phyloP scores from a whole-genome alignment of 768 basidiomycete species.

The Suillus occidentalis region DNA sequence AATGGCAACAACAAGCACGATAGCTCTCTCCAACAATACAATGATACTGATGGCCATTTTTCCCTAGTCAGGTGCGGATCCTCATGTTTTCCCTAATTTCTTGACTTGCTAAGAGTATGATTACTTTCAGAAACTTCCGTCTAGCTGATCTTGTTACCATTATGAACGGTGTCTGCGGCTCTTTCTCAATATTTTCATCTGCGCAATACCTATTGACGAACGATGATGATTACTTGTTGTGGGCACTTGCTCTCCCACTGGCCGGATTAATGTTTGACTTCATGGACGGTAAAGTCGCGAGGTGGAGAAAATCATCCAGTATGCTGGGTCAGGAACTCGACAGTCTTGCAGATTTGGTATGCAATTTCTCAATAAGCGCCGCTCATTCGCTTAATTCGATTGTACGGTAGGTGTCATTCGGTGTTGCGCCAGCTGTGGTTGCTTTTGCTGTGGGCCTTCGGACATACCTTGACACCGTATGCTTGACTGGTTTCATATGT shows the following conservation, averaged over 20 bases:
- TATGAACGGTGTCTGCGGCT: conserved; percentile 98
- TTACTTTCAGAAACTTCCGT: conserved; percentile 79
- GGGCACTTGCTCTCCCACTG: conserved; percentile 84
- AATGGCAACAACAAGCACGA: conserved; percentile 20
- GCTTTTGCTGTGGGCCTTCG: conserved; percentile 90
- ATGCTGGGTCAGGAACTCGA: conserved; percentile 98
- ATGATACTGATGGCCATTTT: conserved; percentile 93
- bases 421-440: conserved; percentile 92
- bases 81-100: neutral
- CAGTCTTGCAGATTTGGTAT: conserved; percentile 91
- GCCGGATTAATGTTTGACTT: conserved; percentile 98
- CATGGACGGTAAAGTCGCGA: conserved; percentile 94
- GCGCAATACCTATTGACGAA: conserved; percentile 83
- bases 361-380: conserved; percentile 24
- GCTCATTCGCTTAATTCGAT: conserved; percentile 6
- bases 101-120: conserved; percentile 20
- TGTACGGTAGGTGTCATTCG: conserved; percentile 83
- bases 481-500: conserved; percentile 89
- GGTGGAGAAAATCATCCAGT: conserved; percentile 94
- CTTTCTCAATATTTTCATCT: conserved; percentile 91
- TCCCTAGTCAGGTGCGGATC: conserved; percentile 83
- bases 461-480: conserved; percentile 86
- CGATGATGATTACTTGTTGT: conserved; percentile 79
- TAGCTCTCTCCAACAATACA: conserved; percentile 68
- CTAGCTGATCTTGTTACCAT: conserved; percentile 98